Base-by-base conservation (phyloP, 805 yeast species). In the Metschnikowia borealis region DNA sequence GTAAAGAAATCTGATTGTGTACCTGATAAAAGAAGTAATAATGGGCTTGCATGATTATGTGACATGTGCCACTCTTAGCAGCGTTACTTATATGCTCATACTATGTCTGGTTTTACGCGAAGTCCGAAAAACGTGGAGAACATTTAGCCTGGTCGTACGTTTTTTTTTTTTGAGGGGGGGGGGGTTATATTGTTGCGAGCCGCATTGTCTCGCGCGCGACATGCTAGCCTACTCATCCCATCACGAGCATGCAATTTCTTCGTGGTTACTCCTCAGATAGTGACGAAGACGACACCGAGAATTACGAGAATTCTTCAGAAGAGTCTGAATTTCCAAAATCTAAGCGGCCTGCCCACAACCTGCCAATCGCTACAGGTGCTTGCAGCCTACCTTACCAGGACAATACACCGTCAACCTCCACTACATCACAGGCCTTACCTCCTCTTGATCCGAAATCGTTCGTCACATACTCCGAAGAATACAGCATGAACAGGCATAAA, bases 381-480 rank as follows among this genome's bases (percentile, higher is more conserved):
- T 4, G 13, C 11, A 38, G 14, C 14, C 31, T 15, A n/a, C 17
- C 21, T 14, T 14, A 7, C 13, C 14, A 21, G 23, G 17, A 21
- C 13, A 15, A 8, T 10, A 13, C 31, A 13, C 21, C 6, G 14
- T 13, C 45, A 18, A 8, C 23, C 8, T n/a, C 31, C 5, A 33
- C 45, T 14, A 11, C 38, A 13, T 14, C 45, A 17, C 29, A 38
- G 13, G 6, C 7, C 7, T 21, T 38, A 32, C 37, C 37, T 6
- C 45, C 45, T 17, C 31, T 42, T 20, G 38, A 42, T 42, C 31
- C 38, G n/a, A 33, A 33, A 11, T 42, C 45, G 11, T 44, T 51
- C 44, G 38, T 48, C 5, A 44, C 48, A 18, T 53, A 53, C 46
- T 55, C 56, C 59, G 60, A 58, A 35, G 64, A 63, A 48, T 62